Evolutionary conservation across 2,329 filamentous ascomycete genomes (phyloP), one percentile per base, ranked within the genome.

Genomic region (Aspergillus viridinutans): DNA sequence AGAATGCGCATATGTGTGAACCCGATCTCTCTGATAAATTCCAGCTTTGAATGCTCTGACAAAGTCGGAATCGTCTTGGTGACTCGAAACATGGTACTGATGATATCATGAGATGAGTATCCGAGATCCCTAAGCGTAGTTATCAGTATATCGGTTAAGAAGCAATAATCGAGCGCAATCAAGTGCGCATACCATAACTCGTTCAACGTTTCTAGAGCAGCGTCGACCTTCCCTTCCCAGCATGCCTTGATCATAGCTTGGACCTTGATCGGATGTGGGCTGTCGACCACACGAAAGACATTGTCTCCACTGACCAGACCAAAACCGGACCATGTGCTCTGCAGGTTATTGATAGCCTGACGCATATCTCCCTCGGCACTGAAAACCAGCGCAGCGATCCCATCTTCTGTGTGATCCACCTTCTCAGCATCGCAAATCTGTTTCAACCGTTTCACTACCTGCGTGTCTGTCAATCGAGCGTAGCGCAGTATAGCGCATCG

Each of bases 1-100:
- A 99, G 80, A 55, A 99, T 93, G 74, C 95, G 92, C 94, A 99
- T 99, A 72, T 99, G 94, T 2, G 94, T 96, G 75, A 97, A 97
- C 53, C 94, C 94, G 74, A 99, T 99, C 77, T 97, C 94, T 78
- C 92, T 93, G 78, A 97, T 96, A 67, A 97, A 99, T 72, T 97
- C 93, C 60, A 99, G 81, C 79, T 97, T 97, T 17, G 92, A 87
- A 74, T 97, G 92, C 76, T 99, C 94, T 64, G 91, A 94, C 56
- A 99, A 79, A 1, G 89, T 91, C 1, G 90, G 90, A 58, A 97
- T 92, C 1, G 92, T 95, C 80, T 97, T 99, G 49, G 94, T 97
- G 58, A 99, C 94, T 69, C 89, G 88, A 81, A 99, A 97, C 94
- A 99, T 99, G 60, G 93, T 99, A 77, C 90, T 95, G 74, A 99